Percentiles rank a stretch among this genome's conserved stretches.
Evolutionary conservation across 768 basidiomycete genomes (phyloP).

Genomic region (Tricholoma matsutake): DNA sequence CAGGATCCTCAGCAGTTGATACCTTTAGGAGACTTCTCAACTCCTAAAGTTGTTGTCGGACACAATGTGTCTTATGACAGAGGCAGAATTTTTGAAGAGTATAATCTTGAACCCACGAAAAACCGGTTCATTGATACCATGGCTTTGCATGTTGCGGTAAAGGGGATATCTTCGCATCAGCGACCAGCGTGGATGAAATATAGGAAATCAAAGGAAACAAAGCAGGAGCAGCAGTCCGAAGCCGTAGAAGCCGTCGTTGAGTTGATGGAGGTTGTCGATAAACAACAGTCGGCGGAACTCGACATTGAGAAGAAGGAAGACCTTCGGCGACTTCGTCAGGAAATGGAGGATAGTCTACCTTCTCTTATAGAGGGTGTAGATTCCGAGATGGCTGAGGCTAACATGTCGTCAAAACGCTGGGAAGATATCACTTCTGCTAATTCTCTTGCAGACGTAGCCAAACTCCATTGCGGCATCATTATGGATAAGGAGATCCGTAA

Average conservation of each 20-base stretch:
- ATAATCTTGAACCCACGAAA: constrained; percentile 58
- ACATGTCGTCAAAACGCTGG: constrained; percentile 60
- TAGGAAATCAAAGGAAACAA: constrained; percentile 63
- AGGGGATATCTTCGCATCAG: constrained; percentile 93
- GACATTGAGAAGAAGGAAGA: constrained; percentile 46
- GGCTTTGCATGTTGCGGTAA: constrained; percentile 90
- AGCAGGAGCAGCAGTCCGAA: constrained; percentile 55
- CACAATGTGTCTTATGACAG: constrained; percentile 97
- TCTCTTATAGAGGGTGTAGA: constrained; percentile 17
- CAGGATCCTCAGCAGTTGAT: constrained; percentile 63
- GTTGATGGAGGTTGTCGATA: constrained; percentile 39
- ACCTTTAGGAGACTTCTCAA: constrained; percentile 56
- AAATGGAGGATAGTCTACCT: constrained; percentile 39
- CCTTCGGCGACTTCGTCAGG: constrained; percentile 31
- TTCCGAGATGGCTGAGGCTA: constrained; percentile 35
- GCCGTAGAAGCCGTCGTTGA: constrained; percentile 56
- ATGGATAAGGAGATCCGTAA: constrained; percentile 77
- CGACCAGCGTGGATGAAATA: constrained; percentile 91
- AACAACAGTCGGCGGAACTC: constrained; percentile 45
- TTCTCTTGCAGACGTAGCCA: constrained; percentile 88
- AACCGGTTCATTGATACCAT: constrained; percentile 93
- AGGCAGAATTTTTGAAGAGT: constrained; percentile 80
- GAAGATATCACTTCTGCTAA: constrained; percentile 91
- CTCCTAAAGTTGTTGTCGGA: constrained; percentile 73
- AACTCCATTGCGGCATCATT: constrained; percentile 79